Base-by-base conservation (phyloP, 306 rosid genomes). In the Vachellia collinsii region DNA sequence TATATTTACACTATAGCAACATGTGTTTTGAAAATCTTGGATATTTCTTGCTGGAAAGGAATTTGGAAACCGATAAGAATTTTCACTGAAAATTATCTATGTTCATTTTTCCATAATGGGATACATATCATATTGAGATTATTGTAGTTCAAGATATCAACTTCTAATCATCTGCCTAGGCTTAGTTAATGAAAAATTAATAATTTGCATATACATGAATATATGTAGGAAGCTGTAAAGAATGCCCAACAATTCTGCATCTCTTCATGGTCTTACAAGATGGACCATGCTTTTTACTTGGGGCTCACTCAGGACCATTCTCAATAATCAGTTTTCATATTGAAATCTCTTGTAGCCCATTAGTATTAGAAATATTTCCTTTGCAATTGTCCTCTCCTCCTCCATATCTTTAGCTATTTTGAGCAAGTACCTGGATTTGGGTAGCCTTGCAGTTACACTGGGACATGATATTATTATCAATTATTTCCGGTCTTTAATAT, bases 271-370 rank as follows among this genome's bases (percentile, higher is more conserved):
- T 34, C 71, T 64, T 47, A 38, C 59, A 22, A 3, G 46, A 70
- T 71, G 76, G 69, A 51, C 79, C 58, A 36, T 48, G 62, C 69
- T 54, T 22, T 69, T 48, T 78, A 20, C 10, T 46, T 29, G 34
- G 34, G 34, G 53, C 53, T 68, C 22, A 29, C 75, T 72, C 5
- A 63, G 39, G 51, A 3, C 23, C 61, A 43, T 58, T 34, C 17
- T 25, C 39, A 14, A 61, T 34, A 3, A 44, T 47, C 80, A 37
- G 59, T 56, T 56, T 56, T 56, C 63, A 7, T 53, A 53, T 47
- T 50, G 25, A 61, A 29, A 29, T 29, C 34, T 53, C 43, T 47
- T 23, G 41, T 19, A 68, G 64, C 42, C 51, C 38, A 36, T 14
- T 34, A 74, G 22, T 22, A 68, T 65, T 11, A 8, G 34, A 65